Evolutionary conservation across 306 rosid species (phyloP), one percentile per base, ranked within the genome.

Genomic region (Pueraria montana): DNA sequence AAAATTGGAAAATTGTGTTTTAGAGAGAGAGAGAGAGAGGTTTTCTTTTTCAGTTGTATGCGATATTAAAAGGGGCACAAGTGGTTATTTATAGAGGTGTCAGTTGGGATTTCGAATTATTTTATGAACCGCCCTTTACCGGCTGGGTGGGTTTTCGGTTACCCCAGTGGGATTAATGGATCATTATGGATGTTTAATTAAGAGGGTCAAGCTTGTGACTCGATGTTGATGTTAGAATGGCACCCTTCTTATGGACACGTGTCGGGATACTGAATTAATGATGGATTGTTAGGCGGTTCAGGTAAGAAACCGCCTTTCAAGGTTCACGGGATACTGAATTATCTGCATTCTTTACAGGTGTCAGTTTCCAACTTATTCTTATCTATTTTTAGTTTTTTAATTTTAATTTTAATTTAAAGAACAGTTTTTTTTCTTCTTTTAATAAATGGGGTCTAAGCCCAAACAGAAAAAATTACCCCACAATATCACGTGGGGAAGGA

Each of bases 51-150:
- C 77, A 59, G 0, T 43, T 42, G 79, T 17, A 62, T 23, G 3
- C 11, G 18, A 14, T 12, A 1, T 5, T 2, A 1, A 3, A 6
- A 21, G 2, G 23, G 24, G 66, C 3, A 20, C 20, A 73, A 16
- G 8, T 12, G 42, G 12, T 24, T 56, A 46, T 80, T 80, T 84
- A 84, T 84, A 74, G 82, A 6, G 30, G 8, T 58, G 59, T 77
- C 13, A 6, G 1, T 18, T 78, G 11, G 30, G 30, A 36, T n/a
- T 46, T 70, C 1, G 26, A 20, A 70, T 70, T 74, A 38, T 69
- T 59, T 69, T 42, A 10, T 18, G 71, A 34, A 32, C 70, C 70
- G 70, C 45, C 45, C 71, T 18, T 70, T 9, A 20, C 76, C 1
- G 80, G 80, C 0, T 26, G 20, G 74, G 61, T 78, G 16, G 73